Evolutionary conservation across 768 basidiomycete species (phyloP).

Genomic region (Russula ochroleuca): DNA sequence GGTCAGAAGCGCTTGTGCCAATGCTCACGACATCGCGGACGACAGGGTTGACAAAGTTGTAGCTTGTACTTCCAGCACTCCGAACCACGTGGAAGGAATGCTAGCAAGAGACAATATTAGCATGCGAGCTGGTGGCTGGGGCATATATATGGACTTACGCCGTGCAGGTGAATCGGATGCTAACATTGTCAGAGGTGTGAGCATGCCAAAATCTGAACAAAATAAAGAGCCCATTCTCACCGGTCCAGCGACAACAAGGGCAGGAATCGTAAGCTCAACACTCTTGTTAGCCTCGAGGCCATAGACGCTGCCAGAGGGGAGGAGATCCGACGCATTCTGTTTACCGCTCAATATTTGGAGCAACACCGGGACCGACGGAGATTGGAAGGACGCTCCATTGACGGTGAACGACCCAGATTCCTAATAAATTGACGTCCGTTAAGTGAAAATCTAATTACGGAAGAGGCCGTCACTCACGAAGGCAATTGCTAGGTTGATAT

Average conservation of each 20-base stretch:
- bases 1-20: slow-evolving; percentile 15
- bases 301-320: slow-evolving; percentile 48
- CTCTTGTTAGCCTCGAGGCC: slow-evolving; percentile 44
- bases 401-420: slow-evolving; percentile 21
- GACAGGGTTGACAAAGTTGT: slow-evolving; percentile 39
- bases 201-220: background rate
- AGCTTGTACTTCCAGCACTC: slow-evolving; percentile 21
- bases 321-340: slow-evolving; percentile 42
- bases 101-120: slow-evolving; percentile 6
- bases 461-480: slow-evolving; percentile 26
- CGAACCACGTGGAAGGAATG: slow-evolving; percentile 28
- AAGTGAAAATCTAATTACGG: background rate
- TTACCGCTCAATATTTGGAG: slow-evolving; percentile 58
- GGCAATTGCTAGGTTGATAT: slow-evolving; percentile 26
- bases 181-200: background rate
- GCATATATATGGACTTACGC: slow-evolving; percentile 2
- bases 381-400: slow-evolving; percentile 37
- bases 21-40: slow-evolving; percentile 43
- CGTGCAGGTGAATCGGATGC: slow-evolving; percentile 24
- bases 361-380: slow-evolving; percentile 49
- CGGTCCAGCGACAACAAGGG: slow-evolving; percentile 36
- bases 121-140: background rate
- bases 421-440: slow-evolving; percentile 1
- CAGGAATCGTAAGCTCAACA: slow-evolving; percentile 49
- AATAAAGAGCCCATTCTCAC: slow-evolving; percentile 24